phyloP scores from a whole-genome alignment of 2,329 filamentous ascomycete species.

The Leptoxyphium fumago region DNA sequence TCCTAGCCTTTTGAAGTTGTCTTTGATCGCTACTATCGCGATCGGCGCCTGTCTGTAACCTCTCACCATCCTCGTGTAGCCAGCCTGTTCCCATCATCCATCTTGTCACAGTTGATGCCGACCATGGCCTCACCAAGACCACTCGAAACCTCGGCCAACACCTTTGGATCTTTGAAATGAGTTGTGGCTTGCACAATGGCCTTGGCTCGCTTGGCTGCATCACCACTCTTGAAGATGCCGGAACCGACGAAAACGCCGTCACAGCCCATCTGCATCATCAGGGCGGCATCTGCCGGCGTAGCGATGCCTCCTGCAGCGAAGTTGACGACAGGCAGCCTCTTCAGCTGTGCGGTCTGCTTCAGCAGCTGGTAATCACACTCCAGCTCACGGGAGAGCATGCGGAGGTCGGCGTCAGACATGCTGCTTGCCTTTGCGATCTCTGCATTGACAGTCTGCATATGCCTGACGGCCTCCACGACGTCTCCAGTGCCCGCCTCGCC shows the following conservation, averaged over 20 bases:
- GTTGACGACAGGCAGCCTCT: conserved; percentile 86
- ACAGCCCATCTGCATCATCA: conserved; percentile 99
- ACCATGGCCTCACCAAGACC: conserved; percentile 97
- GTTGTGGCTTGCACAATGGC: conserved; percentile 92
- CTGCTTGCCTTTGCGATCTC: conserved; percentile 61
- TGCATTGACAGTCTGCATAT: conserved; percentile 79
- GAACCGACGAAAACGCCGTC: conserved; percentile 95
- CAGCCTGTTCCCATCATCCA: conserved; percentile 69
- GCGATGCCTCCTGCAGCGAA: conserved; percentile 98
- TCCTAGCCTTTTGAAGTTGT: background rate
- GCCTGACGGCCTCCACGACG: conserved; percentile 87
- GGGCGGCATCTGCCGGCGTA: conserved; percentile 89
- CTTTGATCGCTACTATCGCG: background rate
- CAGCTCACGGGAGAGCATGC: conserved; percentile 67
- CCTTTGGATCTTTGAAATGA: conserved; percentile 71
- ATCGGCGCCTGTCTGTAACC: background rate
- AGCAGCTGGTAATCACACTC: conserved; percentile 65
- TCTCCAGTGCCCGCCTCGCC: conserved; percentile 95
- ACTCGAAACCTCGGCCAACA: conserved; percentile 73
- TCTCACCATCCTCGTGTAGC: conserved; percentile 69
- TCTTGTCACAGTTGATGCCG: conserved; percentile 70
- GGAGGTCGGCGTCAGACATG: conserved; percentile 56
- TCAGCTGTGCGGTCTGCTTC: conserved; percentile 73
- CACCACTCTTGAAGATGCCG: conserved; percentile 93
- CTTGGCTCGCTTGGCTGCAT: conserved; percentile 77